Base-by-base conservation (phyloP, 345 rosid species). In the Acer yangbiense region DNA sequence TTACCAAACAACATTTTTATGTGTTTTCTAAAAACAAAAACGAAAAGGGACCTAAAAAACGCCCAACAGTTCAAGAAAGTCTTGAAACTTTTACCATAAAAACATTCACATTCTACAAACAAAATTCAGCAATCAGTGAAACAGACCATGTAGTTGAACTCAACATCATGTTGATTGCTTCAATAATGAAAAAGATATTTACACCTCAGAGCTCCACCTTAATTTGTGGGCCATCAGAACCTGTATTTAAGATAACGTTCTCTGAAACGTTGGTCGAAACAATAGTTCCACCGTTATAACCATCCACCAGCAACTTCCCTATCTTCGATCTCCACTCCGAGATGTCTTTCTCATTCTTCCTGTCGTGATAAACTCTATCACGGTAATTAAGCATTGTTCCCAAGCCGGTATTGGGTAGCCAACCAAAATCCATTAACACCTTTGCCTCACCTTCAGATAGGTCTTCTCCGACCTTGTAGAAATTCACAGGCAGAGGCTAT, bases 381-480 rank as follows among this genome's bases (percentile, higher is more conserved):
- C 90, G 27, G 82, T 90, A 94, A 85, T 94, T 92, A 18, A 96
- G 88, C 98, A 96, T 91, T 6, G 97, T 91, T 77, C 95, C 98
- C 76, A 94, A 83, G 29, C 99, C 99, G 0, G 87, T 92, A 76
- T 91, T 90, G 14, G 90, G 93, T 29, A 83, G 62, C 99, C 98
- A 96, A 39, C 97, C 99, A 65, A 79, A 96, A 76, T 83, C 89
- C 87, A 80, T 87, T 68, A 96, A 79, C 68, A 96, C 97, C 80
- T 83, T 78, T 3, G 95, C 97, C 75, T 96, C 97, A 0, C 90
- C 91, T 87, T 87, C 92, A 2, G 85, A 85, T 83, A 94, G 80
- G 89, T 96, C 97, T 82, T 91, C 93, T 73, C 99, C 98, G 57
- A 92, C 87, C 99, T 95, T 77, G 14, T 48, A 55, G 63, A 76